phyloP scores from a whole-genome alignment of 176 grass and related monocot species.

The sorghum (Sorghum bicolor) region DNA sequence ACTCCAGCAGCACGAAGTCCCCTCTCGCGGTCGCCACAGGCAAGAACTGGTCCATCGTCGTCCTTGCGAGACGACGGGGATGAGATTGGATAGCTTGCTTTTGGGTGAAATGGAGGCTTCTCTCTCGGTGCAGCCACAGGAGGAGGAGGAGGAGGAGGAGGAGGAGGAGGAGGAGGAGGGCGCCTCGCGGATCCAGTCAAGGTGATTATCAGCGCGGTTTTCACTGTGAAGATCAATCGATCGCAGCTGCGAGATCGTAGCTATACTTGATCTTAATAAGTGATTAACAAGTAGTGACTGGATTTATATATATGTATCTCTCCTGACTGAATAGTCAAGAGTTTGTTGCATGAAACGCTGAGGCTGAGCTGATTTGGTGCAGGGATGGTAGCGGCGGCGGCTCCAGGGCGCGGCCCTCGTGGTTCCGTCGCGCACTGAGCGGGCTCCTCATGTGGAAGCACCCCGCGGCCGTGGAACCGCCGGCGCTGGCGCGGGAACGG shows the following conservation, averaged over 20 bases:
- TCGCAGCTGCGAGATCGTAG: not conserved
- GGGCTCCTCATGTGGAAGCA: slow-evolving; percentile 26
- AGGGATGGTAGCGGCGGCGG: slow-evolving; percentile 1
- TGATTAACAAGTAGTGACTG: not conserved
- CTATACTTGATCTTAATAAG: not conserved
- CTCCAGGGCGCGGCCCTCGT: not conserved
- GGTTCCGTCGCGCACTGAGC: slow-evolving; percentile 28
- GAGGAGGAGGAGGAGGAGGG: no score
- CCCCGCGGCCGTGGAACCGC: not conserved
- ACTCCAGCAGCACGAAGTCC: not conserved
- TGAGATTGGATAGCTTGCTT: not conserved
- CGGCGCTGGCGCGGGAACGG: not conserved
- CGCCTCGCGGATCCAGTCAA: not conserved
- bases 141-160: no score
- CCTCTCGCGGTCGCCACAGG: not conserved
- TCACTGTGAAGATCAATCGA: not conserved
- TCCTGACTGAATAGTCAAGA: not conserved
- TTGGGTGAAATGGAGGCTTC: not conserved
- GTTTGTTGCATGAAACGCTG: not conserved
- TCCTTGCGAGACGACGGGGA: not conserved
- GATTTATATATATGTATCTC: not conserved
- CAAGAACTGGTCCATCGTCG: not conserved
- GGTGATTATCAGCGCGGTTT: not conserved
- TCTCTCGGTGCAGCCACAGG: not conserved
- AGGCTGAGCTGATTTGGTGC: slow-evolving; percentile 8